phyloP scores from a whole-genome alignment of 768 basidiomycete genomes.

The Boletus edulis region DNA sequence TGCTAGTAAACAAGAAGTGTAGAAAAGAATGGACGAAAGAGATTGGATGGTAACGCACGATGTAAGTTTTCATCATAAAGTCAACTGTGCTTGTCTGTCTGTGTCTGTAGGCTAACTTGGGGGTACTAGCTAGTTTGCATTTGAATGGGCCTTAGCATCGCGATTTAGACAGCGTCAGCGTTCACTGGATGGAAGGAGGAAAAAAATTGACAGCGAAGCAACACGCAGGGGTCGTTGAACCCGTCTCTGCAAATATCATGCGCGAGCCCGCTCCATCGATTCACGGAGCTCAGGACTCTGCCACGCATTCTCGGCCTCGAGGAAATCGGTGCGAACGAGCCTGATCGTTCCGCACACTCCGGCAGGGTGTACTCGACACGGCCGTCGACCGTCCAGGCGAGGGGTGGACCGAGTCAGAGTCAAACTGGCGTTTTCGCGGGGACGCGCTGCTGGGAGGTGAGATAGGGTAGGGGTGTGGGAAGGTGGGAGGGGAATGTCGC shows the following conservation, averaged over 20 bases:
- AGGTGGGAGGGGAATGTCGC: conserved; percentile 26
- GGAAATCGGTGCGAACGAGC: conserved; percentile 17
- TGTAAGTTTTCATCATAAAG: background rate
- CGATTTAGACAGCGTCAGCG: background rate
- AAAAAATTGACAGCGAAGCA: no score
- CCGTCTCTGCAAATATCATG: conserved; percentile 24
- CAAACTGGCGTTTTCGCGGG: conserved; percentile 35
- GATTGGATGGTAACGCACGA: conserved; percentile 1
- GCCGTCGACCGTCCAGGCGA: conserved; percentile 25
- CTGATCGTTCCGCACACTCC: conserved; percentile 20
- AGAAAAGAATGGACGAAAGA: background rate
- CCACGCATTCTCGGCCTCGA: conserved; percentile 45
- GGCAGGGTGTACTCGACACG: no score
- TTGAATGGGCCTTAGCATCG: background rate
- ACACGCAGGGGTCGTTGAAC: conserved; percentile 4
- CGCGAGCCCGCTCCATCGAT: conserved; percentile 69
- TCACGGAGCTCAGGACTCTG: conserved; percentile 66
- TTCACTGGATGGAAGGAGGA: background rate
- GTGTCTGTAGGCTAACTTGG: background rate
- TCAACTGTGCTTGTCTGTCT: background rate
- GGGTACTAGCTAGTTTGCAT: background rate
- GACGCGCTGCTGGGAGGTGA: conserved; percentile 32
- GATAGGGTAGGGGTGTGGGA: conserved; percentile 27
- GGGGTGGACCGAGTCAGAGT: conserved; percentile 17
- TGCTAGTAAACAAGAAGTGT: background rate